Percentiles rank a stretch among this genome's conserved stretches.
phyloP scores from a whole-genome alignment of 441 rosid genomes.

The Pelargonium myrrhifolium region DNA sequence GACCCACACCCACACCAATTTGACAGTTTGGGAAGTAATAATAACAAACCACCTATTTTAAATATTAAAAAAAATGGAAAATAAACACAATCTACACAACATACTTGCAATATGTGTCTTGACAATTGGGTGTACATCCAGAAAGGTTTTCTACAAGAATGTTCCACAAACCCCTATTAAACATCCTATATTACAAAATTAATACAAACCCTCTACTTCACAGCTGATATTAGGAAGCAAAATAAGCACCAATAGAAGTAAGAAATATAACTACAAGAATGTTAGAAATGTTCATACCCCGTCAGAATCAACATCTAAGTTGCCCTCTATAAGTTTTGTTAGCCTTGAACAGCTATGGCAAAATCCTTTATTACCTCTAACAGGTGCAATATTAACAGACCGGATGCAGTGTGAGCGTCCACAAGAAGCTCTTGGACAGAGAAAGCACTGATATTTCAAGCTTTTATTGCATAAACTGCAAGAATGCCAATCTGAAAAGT shows the following conservation, averaged over 20 bases:
- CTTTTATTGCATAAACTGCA: conserved; percentile 39
- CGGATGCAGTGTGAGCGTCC: conserved; percentile 32
- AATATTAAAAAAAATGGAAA: background rate
- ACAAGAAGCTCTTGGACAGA: conserved; percentile 49
- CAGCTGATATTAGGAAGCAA: no score
- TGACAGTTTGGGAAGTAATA: background rate
- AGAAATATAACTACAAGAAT: background rate
- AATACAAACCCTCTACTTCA: no score
- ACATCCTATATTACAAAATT: no score
- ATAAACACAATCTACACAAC: background rate
- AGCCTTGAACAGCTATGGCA: conserved; percentile 43
- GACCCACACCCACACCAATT: background rate
- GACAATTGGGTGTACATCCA: no score
- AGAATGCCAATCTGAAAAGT: conserved; percentile 45
- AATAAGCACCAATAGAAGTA: background rate
- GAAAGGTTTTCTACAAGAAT: no score
- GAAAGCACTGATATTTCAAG: conserved; percentile 41
- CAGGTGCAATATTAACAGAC: conserved; percentile 31
- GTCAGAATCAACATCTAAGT: conserved; percentile 29
- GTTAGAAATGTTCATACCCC: conserved; percentile 30
- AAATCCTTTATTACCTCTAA: conserved; percentile 38
- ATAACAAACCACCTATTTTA: background rate
- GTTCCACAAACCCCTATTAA: no score
- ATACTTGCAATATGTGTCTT: no score
- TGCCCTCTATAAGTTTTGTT: conserved; percentile 38